Evolutionary conservation across 805 yeast species (phyloP).

Genomic region (Ogataea dorogensis): DNA sequence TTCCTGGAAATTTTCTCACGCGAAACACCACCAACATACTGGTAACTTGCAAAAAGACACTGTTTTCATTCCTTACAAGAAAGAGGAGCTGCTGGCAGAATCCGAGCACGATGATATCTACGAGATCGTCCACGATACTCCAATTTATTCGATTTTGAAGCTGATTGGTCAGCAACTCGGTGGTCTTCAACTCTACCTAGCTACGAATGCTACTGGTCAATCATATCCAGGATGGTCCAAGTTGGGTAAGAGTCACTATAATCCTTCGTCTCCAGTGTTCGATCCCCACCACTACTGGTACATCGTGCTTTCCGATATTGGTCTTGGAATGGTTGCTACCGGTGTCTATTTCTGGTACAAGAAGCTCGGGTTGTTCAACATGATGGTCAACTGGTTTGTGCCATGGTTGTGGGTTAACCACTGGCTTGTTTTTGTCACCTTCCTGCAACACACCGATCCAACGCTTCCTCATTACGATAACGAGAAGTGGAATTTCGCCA

Average conservation of each 20-base stretch:
- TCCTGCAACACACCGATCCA: conserved; percentile 61
- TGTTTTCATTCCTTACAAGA: conserved; percentile 58
- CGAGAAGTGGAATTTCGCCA: conserved; percentile 59
- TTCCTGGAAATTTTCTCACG: conserved; percentile 60
- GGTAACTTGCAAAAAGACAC: conserved; percentile 60
- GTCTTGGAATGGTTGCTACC: conserved; percentile 44
- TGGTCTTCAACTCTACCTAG: conserved; percentile 51
- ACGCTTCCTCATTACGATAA: conserved; percentile 58
- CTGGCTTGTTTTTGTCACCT: conserved; percentile 64
- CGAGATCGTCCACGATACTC: conserved; percentile 55
- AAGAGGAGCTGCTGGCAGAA: conserved; percentile 41
- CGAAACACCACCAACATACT: conserved; percentile 63
- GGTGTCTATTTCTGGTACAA: conserved; percentile 53
- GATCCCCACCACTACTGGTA: conserved; percentile 55
- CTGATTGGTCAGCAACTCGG: conserved; percentile 55
- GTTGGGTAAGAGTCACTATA: conserved; percentile 49
- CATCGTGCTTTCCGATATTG: conserved; percentile 54
- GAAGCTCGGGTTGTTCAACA: conserved; percentile 47
- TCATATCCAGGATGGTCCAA: conserved; percentile 41
- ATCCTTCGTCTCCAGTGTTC: conserved; percentile 54
- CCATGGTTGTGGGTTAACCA: conserved; percentile 63
- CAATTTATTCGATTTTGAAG: conserved; percentile 43
- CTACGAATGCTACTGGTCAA: conserved; percentile 59
- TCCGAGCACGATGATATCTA: conserved; percentile 36
- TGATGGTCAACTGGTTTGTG: conserved; percentile 53